Evolutionary conservation across 176 grass and related monocot species (phyloP), one percentile per base, ranked within the genome.

Genomic region (Bromus sterilis): DNA sequence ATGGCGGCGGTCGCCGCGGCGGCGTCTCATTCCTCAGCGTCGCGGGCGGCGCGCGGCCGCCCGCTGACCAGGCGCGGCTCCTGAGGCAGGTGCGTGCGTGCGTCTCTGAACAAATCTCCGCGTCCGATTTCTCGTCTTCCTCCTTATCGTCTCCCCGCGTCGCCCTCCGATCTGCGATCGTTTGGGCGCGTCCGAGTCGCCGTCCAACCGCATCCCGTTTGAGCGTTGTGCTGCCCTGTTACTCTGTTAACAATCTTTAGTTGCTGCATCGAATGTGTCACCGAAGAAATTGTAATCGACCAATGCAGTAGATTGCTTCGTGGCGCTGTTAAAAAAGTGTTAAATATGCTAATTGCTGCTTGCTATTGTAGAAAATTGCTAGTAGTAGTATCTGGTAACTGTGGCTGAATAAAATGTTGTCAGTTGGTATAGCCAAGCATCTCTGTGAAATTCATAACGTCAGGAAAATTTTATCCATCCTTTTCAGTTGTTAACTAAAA

Each of bases 21-120:
- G 94, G 73, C 60, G 41, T 89, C 30, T 85, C 75, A 83, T 94
- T 94, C 78, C 59, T 98, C 32, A 98, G 88, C 86, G 95, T 98
- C 81, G 75, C 87, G 56, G 92, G 86, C 37, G 88, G 90, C 62
- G 62, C 71, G 56, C 58, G 92, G 42, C 23, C 71, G 73, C 55
- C 77, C 57, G 15, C 73, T 32, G 76, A 81, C 5, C 90, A 98
- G 70, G 78, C 78, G 9, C 71, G 68, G 40, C 84, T 93, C 58
- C 88, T 94, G 13, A 53, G 66, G 16, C 75, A 93, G 90, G 92
- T 94, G 76, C 63, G 84, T 39, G 26, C 70, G 51, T 25, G 18
- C 41, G 41, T 24, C 60, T 40, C 4, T 14, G 9, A 14, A 41
- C 61, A 1, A 1, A 2, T 66, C 30, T 32, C 46, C 23, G 5